Evolutionary conservation across 1,139 yeast genomes (phyloP).

Genomic region (Sugiyamaella pinicola): DNA sequence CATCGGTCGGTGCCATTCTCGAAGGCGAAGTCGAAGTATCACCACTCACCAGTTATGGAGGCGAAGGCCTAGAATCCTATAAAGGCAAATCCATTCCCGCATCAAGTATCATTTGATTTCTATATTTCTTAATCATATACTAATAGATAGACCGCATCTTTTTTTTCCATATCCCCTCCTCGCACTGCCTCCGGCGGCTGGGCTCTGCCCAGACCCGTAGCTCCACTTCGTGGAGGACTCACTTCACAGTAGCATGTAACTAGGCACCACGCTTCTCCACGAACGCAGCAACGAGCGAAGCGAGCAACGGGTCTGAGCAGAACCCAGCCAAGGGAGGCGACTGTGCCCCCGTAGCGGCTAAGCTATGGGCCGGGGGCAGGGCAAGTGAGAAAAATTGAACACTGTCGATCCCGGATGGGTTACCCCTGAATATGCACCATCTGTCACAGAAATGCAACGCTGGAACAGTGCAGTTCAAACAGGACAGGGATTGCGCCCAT

Average conservation of each 20-base stretch:
- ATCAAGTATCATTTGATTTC: conserved; percentile 7
- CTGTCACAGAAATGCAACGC: background rate
- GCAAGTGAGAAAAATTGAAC: no score
- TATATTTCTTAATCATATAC: conserved; percentile 5
- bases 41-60: conserved; percentile 73
- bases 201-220: background rate
- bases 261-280: background rate
- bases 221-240: background rate
- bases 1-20: conserved; percentile 63
- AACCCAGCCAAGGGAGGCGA: no score
- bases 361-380: no score
- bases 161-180: background rate
- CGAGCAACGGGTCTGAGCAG: background rate
- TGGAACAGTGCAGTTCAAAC: no score
- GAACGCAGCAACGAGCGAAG: background rate
- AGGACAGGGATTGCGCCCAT: background rate
- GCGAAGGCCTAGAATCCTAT: conserved; percentile 74
- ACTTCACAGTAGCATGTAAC: no score
- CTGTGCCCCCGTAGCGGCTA: no score
- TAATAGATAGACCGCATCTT: conserved; percentile 7
- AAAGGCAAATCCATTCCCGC: conserved; percentile 53
- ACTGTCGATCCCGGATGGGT: no score
- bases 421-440: conserved; percentile 13
- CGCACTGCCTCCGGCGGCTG: no score
- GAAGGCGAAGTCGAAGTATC: conserved; percentile 72